Evolutionary conservation across 805 yeast species (phyloP).

Genomic region (Ogataea zsoltii): DNA sequence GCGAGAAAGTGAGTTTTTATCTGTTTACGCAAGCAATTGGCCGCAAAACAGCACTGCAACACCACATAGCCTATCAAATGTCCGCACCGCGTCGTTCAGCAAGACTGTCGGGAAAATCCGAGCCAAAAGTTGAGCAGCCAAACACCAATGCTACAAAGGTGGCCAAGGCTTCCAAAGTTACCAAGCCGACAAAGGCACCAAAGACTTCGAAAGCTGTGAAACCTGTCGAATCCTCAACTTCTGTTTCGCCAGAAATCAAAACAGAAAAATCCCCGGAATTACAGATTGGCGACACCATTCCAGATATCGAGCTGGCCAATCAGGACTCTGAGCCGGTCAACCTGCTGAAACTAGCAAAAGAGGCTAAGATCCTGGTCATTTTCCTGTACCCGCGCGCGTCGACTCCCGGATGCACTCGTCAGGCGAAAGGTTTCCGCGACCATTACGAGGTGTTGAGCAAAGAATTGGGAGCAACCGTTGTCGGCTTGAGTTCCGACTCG

Average conservation of each 20-base stretch:
- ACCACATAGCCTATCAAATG: neutral
- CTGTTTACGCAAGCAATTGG: too few relatives aligned
- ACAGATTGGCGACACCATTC: slow-evolving; percentile 22
- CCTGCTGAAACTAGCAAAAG: slow-evolving; percentile 27
- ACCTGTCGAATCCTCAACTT: too few relatives aligned
- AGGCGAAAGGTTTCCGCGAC: slow-evolving; percentile 85
- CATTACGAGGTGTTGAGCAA: slow-evolving; percentile 49
- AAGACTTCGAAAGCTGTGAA: neutral
- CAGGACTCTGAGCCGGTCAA: slow-evolving; percentile 48
- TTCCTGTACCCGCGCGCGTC: slow-evolving; percentile 90
- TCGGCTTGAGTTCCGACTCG: slow-evolving; percentile 84
- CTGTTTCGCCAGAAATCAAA: neutral
- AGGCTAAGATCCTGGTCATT: slow-evolving; percentile 47
- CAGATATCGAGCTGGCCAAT: slow-evolving; percentile 55
- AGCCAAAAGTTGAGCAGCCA: slow-evolving; percentile 2
- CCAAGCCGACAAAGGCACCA: neutral
- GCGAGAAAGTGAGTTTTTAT: too few relatives aligned
- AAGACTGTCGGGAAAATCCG: slow-evolving; percentile 12
- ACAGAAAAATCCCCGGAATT: slow-evolving; percentile 8
- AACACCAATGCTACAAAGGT: neutral
- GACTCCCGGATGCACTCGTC: slow-evolving; percentile 96
- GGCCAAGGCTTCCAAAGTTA: neutral
- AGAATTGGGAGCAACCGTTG: slow-evolving; percentile 55
- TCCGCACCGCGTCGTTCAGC: slow-evolving; percentile 14
- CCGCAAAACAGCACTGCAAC: too few relatives aligned